A percentile compares a stretch with the other conserved stretches of the same genome.
Conservation (phyloP, 768 basidiomycete genomes). For the Saitozyma podzolica region DNA sequence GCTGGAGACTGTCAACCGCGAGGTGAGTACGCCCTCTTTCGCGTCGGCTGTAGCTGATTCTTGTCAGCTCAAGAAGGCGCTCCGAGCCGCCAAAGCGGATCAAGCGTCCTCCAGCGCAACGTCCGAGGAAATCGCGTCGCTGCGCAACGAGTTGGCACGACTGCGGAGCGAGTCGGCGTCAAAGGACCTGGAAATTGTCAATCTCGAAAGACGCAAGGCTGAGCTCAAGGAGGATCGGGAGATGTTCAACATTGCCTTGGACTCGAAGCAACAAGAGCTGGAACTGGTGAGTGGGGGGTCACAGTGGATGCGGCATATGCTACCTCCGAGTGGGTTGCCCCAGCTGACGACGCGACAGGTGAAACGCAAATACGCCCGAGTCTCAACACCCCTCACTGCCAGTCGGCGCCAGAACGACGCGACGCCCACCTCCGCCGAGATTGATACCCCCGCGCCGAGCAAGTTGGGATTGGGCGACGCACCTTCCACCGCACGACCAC, state of each 20-base stretch:
- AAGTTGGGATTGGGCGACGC: neutral
- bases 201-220: constrained; percentile 66
- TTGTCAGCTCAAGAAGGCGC: constrained; percentile 10
- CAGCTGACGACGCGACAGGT: constrained; percentile 25
- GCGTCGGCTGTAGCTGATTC: constrained; percentile 1
- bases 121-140: constrained; percentile 3
- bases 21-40: constrained; percentile 18
- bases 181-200: constrained; percentile 76
- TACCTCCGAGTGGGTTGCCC: constrained; percentile 1
- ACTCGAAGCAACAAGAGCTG: constrained; percentile 91
- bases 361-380: constrained; percentile 48
- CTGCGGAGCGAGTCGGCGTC: constrained; percentile 79
- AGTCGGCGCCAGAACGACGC: constrained; percentile 1
- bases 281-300: constrained; percentile 65
- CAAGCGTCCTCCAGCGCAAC: neutral
- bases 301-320: neutral
- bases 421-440: neutral
- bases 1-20: constrained; percentile 55
- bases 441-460: constrained; percentile 9
- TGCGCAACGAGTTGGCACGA: constrained; percentile 54
- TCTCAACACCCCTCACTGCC: constrained; percentile 32
- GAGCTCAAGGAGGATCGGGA: constrained; percentile 74
- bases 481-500: neutral
- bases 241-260: constrained; percentile 86
- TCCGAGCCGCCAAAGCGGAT: constrained; percentile 4